These are phyloP conservation scores for Monilinia fructigena DNA, from an alignment of 2,329 filamentous ascomycete species.

Conservation along the genomic window DNA sequence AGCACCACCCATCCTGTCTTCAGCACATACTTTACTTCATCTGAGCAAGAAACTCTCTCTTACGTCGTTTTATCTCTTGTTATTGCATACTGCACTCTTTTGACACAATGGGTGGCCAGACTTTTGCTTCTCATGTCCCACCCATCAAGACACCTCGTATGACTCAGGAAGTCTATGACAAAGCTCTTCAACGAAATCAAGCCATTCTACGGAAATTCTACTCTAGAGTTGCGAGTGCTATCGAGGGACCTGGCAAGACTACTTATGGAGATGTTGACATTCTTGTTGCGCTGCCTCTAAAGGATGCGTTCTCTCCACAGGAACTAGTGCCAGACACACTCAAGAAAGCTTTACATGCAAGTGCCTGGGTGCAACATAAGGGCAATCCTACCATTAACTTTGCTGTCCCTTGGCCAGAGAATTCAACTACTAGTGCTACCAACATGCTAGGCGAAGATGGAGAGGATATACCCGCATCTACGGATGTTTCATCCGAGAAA, in stretches of 20 bases:
- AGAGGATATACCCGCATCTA: background rate
- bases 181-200: slow-evolving; percentile 49
- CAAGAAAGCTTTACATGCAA: slow-evolving; percentile 48
- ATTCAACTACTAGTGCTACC: background rate
- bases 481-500: slow-evolving; percentile 7
- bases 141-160: slow-evolving; percentile 65
- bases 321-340: slow-evolving; percentile 39
- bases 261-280: slow-evolving; percentile 75
- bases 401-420: slow-evolving; percentile 55
- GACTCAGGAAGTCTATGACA: slow-evolving; percentile 54
- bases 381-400: slow-evolving; percentile 45
- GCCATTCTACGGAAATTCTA: slow-evolving; percentile 53
- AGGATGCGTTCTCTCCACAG: slow-evolving; percentile 19
- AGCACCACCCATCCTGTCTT: no score
- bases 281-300: slow-evolving; percentile 49
- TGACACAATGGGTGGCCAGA: slow-evolving; percentile 63
- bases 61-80: background rate
- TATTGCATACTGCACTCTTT: background rate
- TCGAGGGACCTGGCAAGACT: slow-evolving; percentile 67
- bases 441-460: background rate
- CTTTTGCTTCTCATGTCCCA: slow-evolving; percentile 50
- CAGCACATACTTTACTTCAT: background rate
- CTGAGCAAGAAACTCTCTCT: background rate
- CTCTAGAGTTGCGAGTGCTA: slow-evolving; percentile 55
- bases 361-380: slow-evolving; percentile 40